Base-by-base conservation (phyloP, 2,329 filamentous ascomycete species). In the Teratosphaeria nubilosa region DNA sequence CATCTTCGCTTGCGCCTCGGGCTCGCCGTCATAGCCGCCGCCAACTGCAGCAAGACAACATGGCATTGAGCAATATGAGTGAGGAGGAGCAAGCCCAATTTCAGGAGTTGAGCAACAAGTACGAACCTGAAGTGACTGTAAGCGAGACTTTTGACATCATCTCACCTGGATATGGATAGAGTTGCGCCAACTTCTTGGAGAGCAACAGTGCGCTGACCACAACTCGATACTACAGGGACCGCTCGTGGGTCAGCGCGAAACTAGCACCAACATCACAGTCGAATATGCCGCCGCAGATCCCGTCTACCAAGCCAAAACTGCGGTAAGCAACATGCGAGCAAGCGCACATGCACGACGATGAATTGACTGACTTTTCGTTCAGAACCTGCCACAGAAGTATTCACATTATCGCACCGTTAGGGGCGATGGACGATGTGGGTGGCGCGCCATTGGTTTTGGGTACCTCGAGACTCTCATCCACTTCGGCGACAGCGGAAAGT, bases 401-500 rank as follows among this genome's bases (percentile, higher is more conserved):
- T 88, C 90, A 22, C 86, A 91, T 71, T 96, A 92, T 70, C 89
- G 94, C 57, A 86, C 86, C 11, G 85, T 96, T 72, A 86, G 88
- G 73, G 92, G 94, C 56, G 92, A 97, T 75, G 94, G 94, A 59
- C 95, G 95, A 72, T 97, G 94, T 75, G 94, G 92, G 68, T 97
- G 94, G 92, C 84, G 92, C 22, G 94, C 92, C 55, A 88, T 96
- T 70, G 91, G 86, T 25, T 99, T 95, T 73, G 86, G 86, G 63
- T 97, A 96, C 74, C 96, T 95, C 70, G 94, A 99, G 74, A 86
- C 85, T 52, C 80, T 97, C 57, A 79, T 92, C 66, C 82, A 84
- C 63, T 76, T 82, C 53, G 84, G 83, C 65, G 85, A 90, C 70
- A 76, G 77, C 58, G 76, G 77, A 62, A 83, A 85, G 64, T 78